Conservation (phyloP, 2,329 filamentous ascomycete genomes). For the Dothistroma septosporum region DNA sequence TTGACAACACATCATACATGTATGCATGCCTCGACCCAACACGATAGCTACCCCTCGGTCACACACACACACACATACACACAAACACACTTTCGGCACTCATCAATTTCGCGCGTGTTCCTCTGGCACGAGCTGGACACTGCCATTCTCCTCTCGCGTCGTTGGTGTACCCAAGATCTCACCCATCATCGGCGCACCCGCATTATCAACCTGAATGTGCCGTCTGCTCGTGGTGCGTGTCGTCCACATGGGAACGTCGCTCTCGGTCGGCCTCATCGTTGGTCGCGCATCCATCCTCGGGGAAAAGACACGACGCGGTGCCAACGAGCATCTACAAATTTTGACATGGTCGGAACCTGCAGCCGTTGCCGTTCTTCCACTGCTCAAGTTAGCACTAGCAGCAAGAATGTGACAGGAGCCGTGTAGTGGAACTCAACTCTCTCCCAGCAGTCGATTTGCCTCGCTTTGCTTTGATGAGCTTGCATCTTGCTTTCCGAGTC, state of each 20-base stretch:
- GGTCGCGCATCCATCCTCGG: slow-evolving; percentile 9
- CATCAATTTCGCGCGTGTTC: slow-evolving; percentile 6
- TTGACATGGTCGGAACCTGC: slow-evolving; percentile 27
- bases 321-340: slow-evolving; percentile 23
- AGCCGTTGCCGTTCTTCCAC: slow-evolving; percentile 22
- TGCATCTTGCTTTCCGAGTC: slow-evolving; percentile 13
- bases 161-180: slow-evolving; percentile 5
- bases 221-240: slow-evolving; percentile 10
- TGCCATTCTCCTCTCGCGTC: slow-evolving; percentile 6
- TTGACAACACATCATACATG: slow-evolving; percentile 32
- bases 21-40: slow-evolving; percentile 15
- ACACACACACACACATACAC: slow-evolving; percentile 20
- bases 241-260: slow-evolving; percentile 4
- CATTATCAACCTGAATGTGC: slow-evolving; percentile 18
- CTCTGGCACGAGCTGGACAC: slow-evolving; percentile 22
- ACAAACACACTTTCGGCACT: slow-evolving; percentile 12
- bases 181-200: slow-evolving; percentile 6
- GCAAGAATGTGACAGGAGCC: slow-evolving; percentile 5
- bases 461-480: slow-evolving; percentile 2
- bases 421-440: slow-evolving; percentile 18
- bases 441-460: slow-evolving; percentile 3
- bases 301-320: slow-evolving; percentile 14
- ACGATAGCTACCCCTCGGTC: slow-evolving; percentile 20
- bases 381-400: neutral
- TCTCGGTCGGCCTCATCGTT: slow-evolving; percentile 7